Evolutionary conservation across 768 basidiomycete species (phyloP), one percentile per base, ranked within the genome.

Genomic region (Multifurca ochricompacta): DNA sequence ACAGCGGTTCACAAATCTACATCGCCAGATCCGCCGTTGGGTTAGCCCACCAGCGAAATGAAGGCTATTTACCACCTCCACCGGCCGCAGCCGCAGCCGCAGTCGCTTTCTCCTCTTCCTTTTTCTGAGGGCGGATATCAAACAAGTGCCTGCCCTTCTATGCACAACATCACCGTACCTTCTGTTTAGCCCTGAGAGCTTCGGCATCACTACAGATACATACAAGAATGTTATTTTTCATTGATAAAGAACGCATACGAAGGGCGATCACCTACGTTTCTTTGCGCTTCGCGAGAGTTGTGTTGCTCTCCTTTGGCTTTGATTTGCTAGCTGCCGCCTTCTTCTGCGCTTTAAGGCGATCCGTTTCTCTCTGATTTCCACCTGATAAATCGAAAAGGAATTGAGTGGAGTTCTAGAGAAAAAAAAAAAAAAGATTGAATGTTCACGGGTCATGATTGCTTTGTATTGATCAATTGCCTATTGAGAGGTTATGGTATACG

Each of bases 341-440:
- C 73, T 91, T 91, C 72, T 81, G 80, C 13, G 85, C 81, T 66
- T 80, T 83, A 19, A 71, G 69, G 60, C 88, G 85, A 68, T 85
- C 88, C 68, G 71, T 75, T 6, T 91, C 88, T 48, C 88, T 79
- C 68, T 90, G 87, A 66, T 91, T 88, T 62, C 88, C 88, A 64
- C 88, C 88, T 90, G 63, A 39, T 25, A 25, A 14, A 35, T 19
- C 18, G n/a, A n/a, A n/a, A 13, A 25, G 16, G 23, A 43, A 36
- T n/a, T 58, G 10, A 43, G 32, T 2, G 18, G 9, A 1, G 21
- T 37, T 42, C 6, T 13, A 23, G 23, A 18, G 14, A 16, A 34
- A 7, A 4, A 19, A 41, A 28, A 16, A 34, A 7, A 4, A 19
- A 41, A 28, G 27, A 32, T 2, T 10, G 23, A 16, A n/a, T 14